phyloP scores from a whole-genome alignment of 164 flowering plant genomes.

The Chloranthus sessilifolius region DNA sequence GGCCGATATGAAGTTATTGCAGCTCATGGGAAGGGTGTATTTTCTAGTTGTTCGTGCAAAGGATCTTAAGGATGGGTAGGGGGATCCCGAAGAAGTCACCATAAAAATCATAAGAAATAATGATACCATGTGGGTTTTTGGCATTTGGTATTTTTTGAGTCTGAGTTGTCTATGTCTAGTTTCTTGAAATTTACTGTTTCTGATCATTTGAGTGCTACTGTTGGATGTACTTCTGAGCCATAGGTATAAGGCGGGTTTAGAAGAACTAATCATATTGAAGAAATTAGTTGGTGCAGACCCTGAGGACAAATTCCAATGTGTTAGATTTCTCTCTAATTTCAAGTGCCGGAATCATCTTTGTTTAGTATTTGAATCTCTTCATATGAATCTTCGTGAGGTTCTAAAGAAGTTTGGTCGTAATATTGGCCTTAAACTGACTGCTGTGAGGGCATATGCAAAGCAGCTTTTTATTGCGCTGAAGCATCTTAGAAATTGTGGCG shows the following conservation, averaged over 20 bases:
- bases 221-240: conserved; percentile 2
- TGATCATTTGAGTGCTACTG: not conserved
- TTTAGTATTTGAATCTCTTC: conserved; percentile 98
- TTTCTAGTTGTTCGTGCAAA: conserved; percentile 97
- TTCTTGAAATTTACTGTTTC: not conserved
- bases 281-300: conserved; percentile 93
- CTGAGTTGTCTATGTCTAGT: not conserved
- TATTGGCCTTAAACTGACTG: conserved; percentile 96
- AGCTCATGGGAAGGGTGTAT: conserved; percentile 98
- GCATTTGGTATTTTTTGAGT: not conserved
- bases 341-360: conserved; percentile 98
- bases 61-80: conserved; percentile 76
- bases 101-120: conserved; percentile 92
- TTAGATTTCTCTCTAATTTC: conserved; percentile 87
- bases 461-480: conserved; percentile 95
- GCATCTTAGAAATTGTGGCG: conserved; percentile 91
- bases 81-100: conserved; percentile 90
- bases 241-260: conserved; percentile 91
- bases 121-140: conserved; percentile 76
- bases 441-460: conserved; percentile 91
- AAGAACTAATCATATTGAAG: conserved; percentile 76
- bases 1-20: conserved; percentile 90
- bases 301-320: conserved; percentile 89
- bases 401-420: conserved; percentile 98
- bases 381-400: conserved; percentile 98